Conservation (phyloP, 208 protist genomes). For the Angomonas deanei region DNA sequence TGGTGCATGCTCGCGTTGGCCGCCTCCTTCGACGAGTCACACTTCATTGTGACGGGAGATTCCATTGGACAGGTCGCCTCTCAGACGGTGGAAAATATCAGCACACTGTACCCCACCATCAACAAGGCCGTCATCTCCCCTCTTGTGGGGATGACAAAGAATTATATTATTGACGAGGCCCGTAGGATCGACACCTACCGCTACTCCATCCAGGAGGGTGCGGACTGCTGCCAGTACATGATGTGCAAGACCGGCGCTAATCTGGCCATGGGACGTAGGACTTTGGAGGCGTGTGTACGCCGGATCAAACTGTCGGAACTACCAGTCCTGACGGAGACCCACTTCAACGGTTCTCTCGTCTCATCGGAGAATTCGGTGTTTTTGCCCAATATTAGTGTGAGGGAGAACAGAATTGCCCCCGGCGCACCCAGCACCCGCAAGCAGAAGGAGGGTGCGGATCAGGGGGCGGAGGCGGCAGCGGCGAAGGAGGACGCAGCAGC, state of each 20-base stretch:
- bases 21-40: slow-evolving; percentile 49
- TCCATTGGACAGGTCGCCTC: slow-evolving; percentile 78
- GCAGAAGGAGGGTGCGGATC: neutral
- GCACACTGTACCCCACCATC: slow-evolving; percentile 65
- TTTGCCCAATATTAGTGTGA: slow-evolving; percentile 30
- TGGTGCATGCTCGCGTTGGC: slow-evolving; percentile 79
- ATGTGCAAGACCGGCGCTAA: slow-evolving; percentile 82
- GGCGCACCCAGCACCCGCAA: neutral
- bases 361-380: slow-evolving; percentile 26
- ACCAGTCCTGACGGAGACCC: slow-evolving; percentile 51
- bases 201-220: slow-evolving; percentile 68
- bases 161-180: slow-evolving; percentile 62
- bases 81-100: slow-evolving; percentile 82
- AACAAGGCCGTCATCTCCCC: slow-evolving; percentile 59
- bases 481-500: slow-evolving; percentile 5
- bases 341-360: slow-evolving; percentile 37
- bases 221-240: slow-evolving; percentile 88
- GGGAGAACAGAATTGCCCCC: slow-evolving; percentile 2
- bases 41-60: slow-evolving; percentile 69
- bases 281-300: slow-evolving; percentile 46
- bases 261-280: slow-evolving; percentile 56
- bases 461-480: neutral
- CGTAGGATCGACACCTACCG: slow-evolving; percentile 65
- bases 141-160: slow-evolving; percentile 64
- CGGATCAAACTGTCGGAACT: slow-evolving; percentile 47